These are phyloP conservation scores for Raddia distichophylla DNA, from an alignment of 176 grass and related monocot species.

Conservation along the genomic window DNA sequence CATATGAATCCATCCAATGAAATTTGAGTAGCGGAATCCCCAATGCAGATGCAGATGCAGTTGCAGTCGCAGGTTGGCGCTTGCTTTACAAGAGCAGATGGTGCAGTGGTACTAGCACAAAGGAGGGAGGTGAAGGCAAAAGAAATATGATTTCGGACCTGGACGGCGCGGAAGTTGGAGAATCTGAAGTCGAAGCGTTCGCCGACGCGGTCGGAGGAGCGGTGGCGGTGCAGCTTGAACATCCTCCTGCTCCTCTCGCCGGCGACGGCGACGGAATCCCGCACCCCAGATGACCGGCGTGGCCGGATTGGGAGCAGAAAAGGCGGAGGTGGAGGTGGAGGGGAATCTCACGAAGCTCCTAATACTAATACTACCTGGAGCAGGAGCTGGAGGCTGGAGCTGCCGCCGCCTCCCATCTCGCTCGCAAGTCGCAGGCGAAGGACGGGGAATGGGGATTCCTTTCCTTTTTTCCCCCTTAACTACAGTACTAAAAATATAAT, in stretches of 20 bases:
- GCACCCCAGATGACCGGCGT: not conserved
- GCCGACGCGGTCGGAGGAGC: slow-evolving; percentile 66
- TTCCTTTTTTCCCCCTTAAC: too few relatives aligned
- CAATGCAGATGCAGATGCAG: not conserved
- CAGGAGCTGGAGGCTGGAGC: not conserved
- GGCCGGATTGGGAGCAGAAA: not conserved
- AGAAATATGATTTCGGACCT: slow-evolving; percentile 46
- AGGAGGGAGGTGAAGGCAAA: accelerated
- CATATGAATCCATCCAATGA: not conserved
- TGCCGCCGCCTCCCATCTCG: too few relatives aligned
- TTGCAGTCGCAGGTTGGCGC: too few relatives aligned
- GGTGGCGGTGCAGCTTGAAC: slow-evolving; percentile 98
- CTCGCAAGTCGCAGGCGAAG: too few relatives aligned
- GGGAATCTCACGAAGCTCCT: slow-evolving; percentile 37
- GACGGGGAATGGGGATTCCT: too few relatives aligned
- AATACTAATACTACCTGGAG: not conserved
- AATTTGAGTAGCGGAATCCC: not conserved
- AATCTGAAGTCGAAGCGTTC: slow-evolving; percentile 93
- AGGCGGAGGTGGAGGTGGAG: not conserved
- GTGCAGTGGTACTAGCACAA: not conserved
- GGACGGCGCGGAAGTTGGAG: slow-evolving; percentile 78
- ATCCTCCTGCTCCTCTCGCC: slow-evolving; percentile 31
- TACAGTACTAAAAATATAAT: too few relatives aligned
- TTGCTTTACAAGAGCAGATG: not conserved
- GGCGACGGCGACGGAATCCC: not conserved